These are phyloP conservation scores for Pichia terricola DNA, from an alignment of 1,139 yeast genomes.

Conservation along the genomic window DNA sequence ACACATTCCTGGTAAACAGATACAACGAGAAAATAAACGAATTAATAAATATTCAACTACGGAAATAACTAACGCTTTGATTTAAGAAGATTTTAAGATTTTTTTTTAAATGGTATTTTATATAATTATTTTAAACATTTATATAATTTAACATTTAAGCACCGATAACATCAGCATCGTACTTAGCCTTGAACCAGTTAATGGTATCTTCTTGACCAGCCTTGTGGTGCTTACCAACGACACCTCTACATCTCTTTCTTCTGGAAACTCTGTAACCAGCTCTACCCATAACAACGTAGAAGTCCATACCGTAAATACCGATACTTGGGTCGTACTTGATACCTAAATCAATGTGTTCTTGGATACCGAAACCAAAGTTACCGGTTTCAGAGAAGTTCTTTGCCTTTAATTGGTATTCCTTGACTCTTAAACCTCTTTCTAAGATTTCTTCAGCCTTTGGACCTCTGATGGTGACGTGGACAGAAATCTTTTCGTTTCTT, in stretches of 20 bases:
- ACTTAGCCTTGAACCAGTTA: constrained; percentile 98
- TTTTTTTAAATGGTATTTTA: too few relatives aligned
- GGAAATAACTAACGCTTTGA: too few relatives aligned
- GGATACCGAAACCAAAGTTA: constrained; percentile 99
- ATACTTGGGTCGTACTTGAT: constrained; percentile 99
- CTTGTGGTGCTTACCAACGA: constrained; percentile 88
- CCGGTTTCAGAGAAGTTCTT: constrained; percentile 98
- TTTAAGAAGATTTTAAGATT: too few relatives aligned
- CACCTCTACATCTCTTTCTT: constrained; percentile 93
- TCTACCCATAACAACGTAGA: constrained; percentile 99
- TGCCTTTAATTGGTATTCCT: constrained; percentile 93
- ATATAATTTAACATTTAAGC: constrained; percentile 37
- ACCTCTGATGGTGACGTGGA: constrained; percentile 99
- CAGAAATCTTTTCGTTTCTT: constrained; percentile 99
- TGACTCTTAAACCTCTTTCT: constrained; percentile 99
- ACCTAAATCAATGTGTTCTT: constrained; percentile 99
- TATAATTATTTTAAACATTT: too few relatives aligned
- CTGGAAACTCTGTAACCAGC: constrained; percentile 99
- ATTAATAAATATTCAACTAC: constrained; percentile 16
- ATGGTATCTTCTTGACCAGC: constrained; percentile 91
- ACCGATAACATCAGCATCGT: constrained; percentile 96
- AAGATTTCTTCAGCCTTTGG: constrained; percentile 99
- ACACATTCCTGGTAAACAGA: constrained; percentile 18
- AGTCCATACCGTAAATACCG: constrained; percentile 99
- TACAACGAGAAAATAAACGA: constrained; percentile 24